Percentiles rank a stretch among this genome's conserved stretches.
phyloP scores from a whole-genome alignment of 306 rosid species.

The Arachis hypogaea region DNA sequence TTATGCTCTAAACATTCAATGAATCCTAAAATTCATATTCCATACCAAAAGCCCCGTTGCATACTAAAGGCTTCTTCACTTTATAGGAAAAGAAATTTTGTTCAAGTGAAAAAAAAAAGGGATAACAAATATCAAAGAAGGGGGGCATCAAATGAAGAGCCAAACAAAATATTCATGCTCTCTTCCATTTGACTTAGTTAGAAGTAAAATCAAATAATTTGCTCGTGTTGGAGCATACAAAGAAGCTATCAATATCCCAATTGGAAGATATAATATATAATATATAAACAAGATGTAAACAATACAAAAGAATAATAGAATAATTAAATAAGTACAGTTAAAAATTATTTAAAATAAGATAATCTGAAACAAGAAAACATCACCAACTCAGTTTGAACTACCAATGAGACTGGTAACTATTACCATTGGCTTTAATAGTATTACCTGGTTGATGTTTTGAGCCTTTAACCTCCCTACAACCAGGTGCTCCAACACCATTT shows the following conservation, averaged over 20 bases:
- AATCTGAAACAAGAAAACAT: constrained; percentile 6
- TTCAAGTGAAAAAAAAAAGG: neutral
- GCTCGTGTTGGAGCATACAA: constrained; percentile 18
- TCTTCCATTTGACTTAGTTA: constrained; percentile 6
- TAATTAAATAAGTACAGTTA: neutral
- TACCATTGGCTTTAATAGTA: constrained; percentile 18
- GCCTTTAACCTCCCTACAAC: constrained; percentile 97
- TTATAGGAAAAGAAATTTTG: neutral
- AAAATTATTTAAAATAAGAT: constrained; percentile 17
- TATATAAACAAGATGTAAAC: constrained; percentile 7
- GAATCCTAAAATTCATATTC: constrained; percentile 10
- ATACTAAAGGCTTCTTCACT: neutral
- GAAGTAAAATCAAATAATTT: constrained; percentile 10
- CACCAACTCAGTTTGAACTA: neutral
- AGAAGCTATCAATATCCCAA: constrained; percentile 13
- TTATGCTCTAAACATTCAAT: neutral
- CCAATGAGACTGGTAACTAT: constrained; percentile 20
- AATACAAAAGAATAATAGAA: neutral
- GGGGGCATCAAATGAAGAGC: neutral
- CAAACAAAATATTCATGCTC: neutral
- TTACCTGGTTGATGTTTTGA: constrained; percentile 96
- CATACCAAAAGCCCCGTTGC: constrained; percentile 24
- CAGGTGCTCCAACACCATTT: constrained; percentile 97
- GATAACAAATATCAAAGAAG: constrained; percentile 14
- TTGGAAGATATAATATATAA: neutral